Percentiles rank a stretch among this genome's conserved stretches.
These are phyloP conservation scores for Chaetomium olivaceum DNA, from an alignment of 2,329 filamentous ascomycete species.

Conservation along the genomic window DNA sequence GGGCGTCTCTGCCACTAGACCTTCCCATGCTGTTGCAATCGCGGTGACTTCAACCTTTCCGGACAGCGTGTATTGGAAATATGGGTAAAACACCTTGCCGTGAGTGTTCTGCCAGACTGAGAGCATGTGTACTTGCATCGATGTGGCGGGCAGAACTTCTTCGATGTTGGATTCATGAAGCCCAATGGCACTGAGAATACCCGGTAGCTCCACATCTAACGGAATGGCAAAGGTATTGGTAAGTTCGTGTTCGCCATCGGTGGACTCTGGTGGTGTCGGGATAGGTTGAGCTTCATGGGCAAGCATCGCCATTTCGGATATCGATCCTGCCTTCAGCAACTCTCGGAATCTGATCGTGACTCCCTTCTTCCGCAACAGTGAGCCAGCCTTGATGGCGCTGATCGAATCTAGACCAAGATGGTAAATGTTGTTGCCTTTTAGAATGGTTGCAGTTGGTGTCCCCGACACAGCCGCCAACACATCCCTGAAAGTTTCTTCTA, in stretches of 20 bases:
- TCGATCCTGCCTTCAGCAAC: constrained; percentile 65
- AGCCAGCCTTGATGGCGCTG: constrained; percentile 79
- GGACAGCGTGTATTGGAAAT: constrained; percentile 62
- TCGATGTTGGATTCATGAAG: constrained; percentile 53
- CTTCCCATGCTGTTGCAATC: constrained; percentile 62
- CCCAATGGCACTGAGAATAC: constrained; percentile 43
- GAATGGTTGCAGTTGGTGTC: constrained; percentile 58
- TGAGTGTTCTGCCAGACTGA: constrained; percentile 69
- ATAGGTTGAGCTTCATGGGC: neutral
- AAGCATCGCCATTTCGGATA: constrained; percentile 60
- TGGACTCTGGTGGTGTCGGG: neutral
- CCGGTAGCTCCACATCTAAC: constrained; percentile 40
- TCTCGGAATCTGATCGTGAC: constrained; percentile 68
- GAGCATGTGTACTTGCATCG: constrained; percentile 81
- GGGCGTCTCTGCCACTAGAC: constrained; percentile 55
- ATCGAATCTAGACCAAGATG: constrained; percentile 90
- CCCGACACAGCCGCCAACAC: constrained; percentile 61
- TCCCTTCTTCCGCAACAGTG: constrained; percentile 64
- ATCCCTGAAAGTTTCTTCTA: constrained; percentile 45
- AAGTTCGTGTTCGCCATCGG: neutral
- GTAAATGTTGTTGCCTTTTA: constrained; percentile 67
- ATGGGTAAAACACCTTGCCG: constrained; percentile 71
- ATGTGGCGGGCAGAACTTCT: constrained; percentile 64
- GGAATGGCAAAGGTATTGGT: neutral
- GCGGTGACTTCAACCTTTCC: constrained; percentile 40